Evolutionary conservation across 352 stramenopile species (phyloP), one percentile per base, ranked within the genome.

Genomic region (Pythium coloratum): DNA sequence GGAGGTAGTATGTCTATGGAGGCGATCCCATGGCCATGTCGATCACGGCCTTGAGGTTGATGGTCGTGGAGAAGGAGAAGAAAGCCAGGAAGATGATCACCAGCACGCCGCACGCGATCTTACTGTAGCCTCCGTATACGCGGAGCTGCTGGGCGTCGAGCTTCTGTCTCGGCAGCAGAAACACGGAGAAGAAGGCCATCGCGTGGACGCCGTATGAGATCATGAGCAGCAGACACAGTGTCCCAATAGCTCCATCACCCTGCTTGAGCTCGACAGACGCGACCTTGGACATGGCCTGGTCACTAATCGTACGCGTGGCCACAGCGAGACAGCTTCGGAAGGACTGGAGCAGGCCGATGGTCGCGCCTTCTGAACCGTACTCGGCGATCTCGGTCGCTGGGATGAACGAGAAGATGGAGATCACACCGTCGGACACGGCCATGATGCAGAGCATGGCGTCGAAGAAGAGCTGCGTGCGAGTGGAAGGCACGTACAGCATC

Each of bases 391-490:
- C 84, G 0, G 78, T 90, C 2, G 65, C 68, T 26, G 81, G 77
- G 12, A 90, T 84, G 62, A 88, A 73, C 56, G 80, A 85, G 68
- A 89, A 90, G 69, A 92, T 90, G 32, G 76, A 81, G 62, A 88
- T 82, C 46, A 92, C 77, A 8, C 75, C 84, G 53, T 90, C 78
- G 18, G 80, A 79, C 62, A 90, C 75, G 38, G 77, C 76, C 51
- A 77, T 75, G 47, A 90, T 69, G 59, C 76, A 86, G 38, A 67
- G 60, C 50, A 92, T 66, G 0, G 69, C 61, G 71, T 89, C 76
- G 64, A 80, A 90, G 30, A 92, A 79, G 24, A 68, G 33, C 59
- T 77, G 71, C 7, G 55, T 60, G 24, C 69, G 75, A 34, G 61
- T 61, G 0, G 64, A 63, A 2, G 76, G 76, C 36, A 88, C 76